Conservation (phyloP, 1,284 basidiomycete species). For the Psilocybe mexicana region DNA sequence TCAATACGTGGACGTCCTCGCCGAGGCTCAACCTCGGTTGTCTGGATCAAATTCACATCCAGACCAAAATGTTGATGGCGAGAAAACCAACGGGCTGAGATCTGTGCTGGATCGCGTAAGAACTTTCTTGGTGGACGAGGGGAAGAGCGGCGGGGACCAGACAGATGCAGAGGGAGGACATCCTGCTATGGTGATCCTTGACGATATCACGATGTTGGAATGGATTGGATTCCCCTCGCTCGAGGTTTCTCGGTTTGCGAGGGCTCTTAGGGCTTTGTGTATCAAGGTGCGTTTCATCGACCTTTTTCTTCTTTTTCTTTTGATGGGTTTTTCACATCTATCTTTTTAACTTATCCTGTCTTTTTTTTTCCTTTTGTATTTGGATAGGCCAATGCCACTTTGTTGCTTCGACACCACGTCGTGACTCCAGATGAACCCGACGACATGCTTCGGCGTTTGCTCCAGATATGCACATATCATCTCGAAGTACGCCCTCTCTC, state of each 20-base stretch:
- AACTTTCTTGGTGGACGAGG: constrained; percentile 11
- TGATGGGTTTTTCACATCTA: too few species aligned
- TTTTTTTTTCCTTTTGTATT: background rate
- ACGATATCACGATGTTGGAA: constrained; percentile 63
- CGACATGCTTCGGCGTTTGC: constrained; percentile 53
- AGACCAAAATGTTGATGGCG: background rate
- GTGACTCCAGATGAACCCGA: constrained; percentile 56
- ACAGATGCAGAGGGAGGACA: background rate
- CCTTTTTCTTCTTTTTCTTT: background rate
- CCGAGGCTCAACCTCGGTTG: constrained; percentile 23
- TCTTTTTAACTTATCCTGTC: background rate
- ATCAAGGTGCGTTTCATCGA: constrained; percentile 42
- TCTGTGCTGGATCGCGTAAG: constrained; percentile 36
- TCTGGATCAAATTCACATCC: constrained; percentile 12
- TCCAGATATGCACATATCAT: constrained; percentile 63
- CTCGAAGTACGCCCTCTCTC: constrained; percentile 67
- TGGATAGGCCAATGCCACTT: constrained; percentile 45
- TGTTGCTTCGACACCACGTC: constrained; percentile 65
- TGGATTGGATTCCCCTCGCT: constrained; percentile 61
- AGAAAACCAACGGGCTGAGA: constrained; percentile 26
- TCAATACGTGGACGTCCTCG: constrained; percentile 51
- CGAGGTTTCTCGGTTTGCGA: constrained; percentile 54
- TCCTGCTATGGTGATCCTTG: constrained; percentile 56
- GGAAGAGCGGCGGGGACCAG: too few species aligned
- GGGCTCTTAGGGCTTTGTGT: constrained; percentile 58